Conservation (phyloP, 2,329 filamentous ascomycete genomes). For the Fusarium scirpi region DNA sequence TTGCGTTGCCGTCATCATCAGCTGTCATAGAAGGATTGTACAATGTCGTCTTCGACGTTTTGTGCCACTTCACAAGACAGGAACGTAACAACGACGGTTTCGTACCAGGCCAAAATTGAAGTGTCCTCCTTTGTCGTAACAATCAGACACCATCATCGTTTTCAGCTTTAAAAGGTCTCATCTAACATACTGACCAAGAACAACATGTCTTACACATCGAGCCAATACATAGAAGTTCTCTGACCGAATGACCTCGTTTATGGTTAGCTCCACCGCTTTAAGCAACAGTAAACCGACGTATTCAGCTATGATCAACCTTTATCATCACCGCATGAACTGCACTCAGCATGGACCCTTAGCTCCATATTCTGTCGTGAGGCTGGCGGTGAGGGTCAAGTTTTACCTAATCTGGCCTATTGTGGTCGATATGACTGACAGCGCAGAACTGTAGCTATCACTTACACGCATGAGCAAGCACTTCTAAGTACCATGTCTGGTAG, state of each 20-base stretch:
- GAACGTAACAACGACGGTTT: neutral
- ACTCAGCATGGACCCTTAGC: constrained; percentile 11
- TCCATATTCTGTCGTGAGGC: constrained; percentile 3
- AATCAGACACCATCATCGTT: neutral
- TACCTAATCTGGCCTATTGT: neutral
- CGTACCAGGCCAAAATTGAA: constrained; percentile 9
- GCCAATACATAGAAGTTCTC: neutral
- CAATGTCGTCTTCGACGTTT: neutral
- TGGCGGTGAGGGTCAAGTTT: constrained; percentile 18
- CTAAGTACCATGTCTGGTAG: neutral
- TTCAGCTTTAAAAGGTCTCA: constrained; percentile 3
- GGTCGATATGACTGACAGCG: constrained; percentile 1
- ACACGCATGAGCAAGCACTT: constrained; percentile 13
- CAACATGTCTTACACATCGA: constrained; percentile 6
- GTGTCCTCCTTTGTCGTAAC: neutral
- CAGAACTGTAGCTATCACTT: constrained; percentile 6
- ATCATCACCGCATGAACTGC: constrained; percentile 22
- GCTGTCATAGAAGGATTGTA: neutral
- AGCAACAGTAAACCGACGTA: neutral
- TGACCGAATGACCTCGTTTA: constrained; percentile 13
- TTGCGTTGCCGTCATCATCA: neutral
- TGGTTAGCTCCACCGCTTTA: constrained; percentile 11
- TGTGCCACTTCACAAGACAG: constrained; percentile 1
- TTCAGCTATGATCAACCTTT: constrained; percentile 25
- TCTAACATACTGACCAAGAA: constrained; percentile 7